A percentile compares a stretch with the other conserved stretches of the same genome.
Conservation (phyloP, 2,329 filamentous ascomycete genomes). For the Lecanicillium sp. region DNA sequence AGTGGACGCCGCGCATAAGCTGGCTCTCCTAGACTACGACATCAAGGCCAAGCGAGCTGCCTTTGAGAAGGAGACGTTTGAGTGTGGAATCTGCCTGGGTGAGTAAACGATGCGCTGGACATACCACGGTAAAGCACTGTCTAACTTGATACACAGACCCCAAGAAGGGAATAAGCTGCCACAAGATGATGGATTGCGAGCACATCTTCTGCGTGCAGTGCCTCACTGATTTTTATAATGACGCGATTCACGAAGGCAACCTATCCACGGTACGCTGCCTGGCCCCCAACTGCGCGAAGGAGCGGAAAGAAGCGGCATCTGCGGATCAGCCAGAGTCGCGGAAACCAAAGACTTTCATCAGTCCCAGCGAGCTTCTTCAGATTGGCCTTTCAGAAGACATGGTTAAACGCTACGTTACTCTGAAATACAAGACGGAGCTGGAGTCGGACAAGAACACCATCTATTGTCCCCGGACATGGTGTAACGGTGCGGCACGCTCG, state of each 20-base stretch:
- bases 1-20: conserved; percentile 52
- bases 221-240: conserved; percentile 82
- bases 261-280: conserved; percentile 73
- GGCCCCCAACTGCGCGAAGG: conserved; percentile 68
- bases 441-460: conserved; percentile 88
- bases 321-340: conserved; percentile 21
- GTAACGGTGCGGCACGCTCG: conserved; percentile 77
- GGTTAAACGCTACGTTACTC: conserved; percentile 77
- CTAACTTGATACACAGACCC: conserved; percentile 49
- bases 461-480: conserved; percentile 90
- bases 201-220: conserved; percentile 92
- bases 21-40: conserved; percentile 71
- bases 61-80: conserved; percentile 79
- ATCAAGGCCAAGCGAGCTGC: conserved; percentile 62
- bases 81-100: conserved; percentile 78
- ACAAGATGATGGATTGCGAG: conserved; percentile 73
- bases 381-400: conserved; percentile 63
- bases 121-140: neutral
- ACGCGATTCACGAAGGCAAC: conserved; percentile 79
- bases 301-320: conserved; percentile 31
- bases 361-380: conserved; percentile 74
- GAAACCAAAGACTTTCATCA: conserved; percentile 62
- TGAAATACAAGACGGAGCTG: conserved; percentile 88
- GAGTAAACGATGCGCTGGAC: conserved; percentile 14
- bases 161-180: conserved; percentile 77